These are phyloP conservation scores for Pichia deserticola DNA, from an alignment of 805 yeast species.

Conservation along the genomic window DNA sequence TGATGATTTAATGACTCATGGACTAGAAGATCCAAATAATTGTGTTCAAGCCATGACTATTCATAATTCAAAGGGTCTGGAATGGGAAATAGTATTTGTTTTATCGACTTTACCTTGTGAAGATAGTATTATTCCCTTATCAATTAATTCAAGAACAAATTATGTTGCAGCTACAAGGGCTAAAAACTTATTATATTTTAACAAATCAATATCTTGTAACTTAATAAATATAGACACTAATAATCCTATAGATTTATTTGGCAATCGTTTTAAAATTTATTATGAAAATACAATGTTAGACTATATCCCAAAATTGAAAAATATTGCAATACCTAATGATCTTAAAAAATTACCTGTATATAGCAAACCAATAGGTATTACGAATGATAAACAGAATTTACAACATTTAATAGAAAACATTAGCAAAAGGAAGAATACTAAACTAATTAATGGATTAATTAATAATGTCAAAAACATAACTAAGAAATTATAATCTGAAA, in stretches of 20 bases:
- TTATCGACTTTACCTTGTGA: slow-evolving; percentile 3
- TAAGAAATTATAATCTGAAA: too few species aligned
- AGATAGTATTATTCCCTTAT: background rate
- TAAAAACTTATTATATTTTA: slow-evolving; percentile 35
- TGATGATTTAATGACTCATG: background rate
- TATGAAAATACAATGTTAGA: slow-evolving; percentile 6
- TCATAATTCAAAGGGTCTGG: slow-evolving; percentile 70
- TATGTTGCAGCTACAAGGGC: slow-evolving; percentile 70
- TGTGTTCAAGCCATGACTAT: slow-evolving; percentile 53
- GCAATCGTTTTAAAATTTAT: background rate
- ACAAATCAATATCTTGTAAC: slow-evolving; percentile 18
- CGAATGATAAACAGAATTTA: background rate
- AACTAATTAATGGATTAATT: too few species aligned
- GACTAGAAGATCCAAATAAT: slow-evolving; percentile 14
- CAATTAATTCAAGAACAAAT: slow-evolving; percentile 17
- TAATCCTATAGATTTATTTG: background rate
- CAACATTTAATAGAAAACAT: background rate
- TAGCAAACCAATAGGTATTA: background rate
- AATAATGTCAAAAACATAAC: background rate
- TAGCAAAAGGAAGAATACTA: background rate
- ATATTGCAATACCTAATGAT: slow-evolving; percentile 3
- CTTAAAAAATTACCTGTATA: slow-evolving; percentile 7
- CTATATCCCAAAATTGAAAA: slow-evolving; percentile 7
- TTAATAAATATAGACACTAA: slow-evolving; percentile 16
- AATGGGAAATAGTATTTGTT: slow-evolving; percentile 62